Conservation (phyloP, 2,329 filamentous ascomycete genomes). For the Sclerotinia borealis region DNA sequence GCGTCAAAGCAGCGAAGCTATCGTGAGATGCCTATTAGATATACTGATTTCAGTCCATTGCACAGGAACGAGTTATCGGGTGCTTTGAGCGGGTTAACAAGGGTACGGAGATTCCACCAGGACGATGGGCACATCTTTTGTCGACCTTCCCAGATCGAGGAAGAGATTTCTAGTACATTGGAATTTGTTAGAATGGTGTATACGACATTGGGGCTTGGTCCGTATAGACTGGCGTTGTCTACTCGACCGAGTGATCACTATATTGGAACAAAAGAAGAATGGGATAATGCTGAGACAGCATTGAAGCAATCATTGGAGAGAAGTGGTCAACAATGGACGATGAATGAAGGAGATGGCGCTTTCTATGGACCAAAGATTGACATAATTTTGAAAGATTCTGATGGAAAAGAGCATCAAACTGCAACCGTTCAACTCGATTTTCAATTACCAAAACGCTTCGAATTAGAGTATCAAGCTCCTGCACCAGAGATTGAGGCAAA, state of each 20-base stretch:
- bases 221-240: conserved; percentile 71
- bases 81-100: conserved; percentile 72
- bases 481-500: conserved; percentile 55
- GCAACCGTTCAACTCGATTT: conserved; percentile 88
- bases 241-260: conserved; percentile 71
- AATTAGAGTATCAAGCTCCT: conserved; percentile 66
- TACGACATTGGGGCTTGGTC: conserved; percentile 60
- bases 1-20: conserved; percentile 67
- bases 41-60: conserved; percentile 82
- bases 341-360: conserved; percentile 78
- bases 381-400: conserved; percentile 70
- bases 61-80: conserved; percentile 83
- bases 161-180: conserved; percentile 67
- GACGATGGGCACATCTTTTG: conserved; percentile 92
- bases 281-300: conserved; percentile 61
- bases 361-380: conserved; percentile 94
- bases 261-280: conserved; percentile 69
- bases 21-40: conserved; percentile 73
- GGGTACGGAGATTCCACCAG: conserved; percentile 82
- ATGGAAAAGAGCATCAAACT: conserved; percentile 82
- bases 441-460: conserved; percentile 78
- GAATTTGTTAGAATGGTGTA: conserved; percentile 71
- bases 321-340: conserved; percentile 61
- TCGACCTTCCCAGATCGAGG: conserved; percentile 65
- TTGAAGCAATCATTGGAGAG: conserved; percentile 56